Percentiles rank a stretch among this genome's conserved stretches.
These are phyloP conservation scores for Aspergillus nidulans DNA, from an alignment of 495 filamentous ascomycete genomes.

Conservation along the genomic window DNA sequence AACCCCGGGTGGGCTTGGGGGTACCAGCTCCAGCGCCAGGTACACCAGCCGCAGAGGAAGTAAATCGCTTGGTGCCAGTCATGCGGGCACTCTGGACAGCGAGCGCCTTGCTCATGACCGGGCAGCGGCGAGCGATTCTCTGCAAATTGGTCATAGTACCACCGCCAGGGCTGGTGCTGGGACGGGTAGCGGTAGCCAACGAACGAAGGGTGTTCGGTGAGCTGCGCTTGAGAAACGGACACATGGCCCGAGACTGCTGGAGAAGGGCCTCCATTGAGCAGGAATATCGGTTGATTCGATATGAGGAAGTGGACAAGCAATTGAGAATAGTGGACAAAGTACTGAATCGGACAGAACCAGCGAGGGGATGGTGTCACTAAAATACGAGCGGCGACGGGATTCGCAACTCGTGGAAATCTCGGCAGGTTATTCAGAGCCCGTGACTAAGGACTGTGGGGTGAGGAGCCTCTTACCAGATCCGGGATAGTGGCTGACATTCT, in stretches of 20 bases:
- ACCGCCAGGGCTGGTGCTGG: constrained; percentile 67
- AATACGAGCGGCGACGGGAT: constrained; percentile 2
- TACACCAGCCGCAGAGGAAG: constrained; percentile 36
- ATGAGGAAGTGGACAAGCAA: constrained; percentile 1
- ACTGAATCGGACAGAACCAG: background rate
- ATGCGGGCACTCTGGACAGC: constrained; percentile 75
- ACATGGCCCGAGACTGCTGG: constrained; percentile 90
- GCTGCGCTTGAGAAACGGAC: constrained; percentile 93
- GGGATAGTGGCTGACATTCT: background rate
- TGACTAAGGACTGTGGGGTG: constrained; percentile 1
- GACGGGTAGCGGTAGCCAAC: constrained; percentile 74
- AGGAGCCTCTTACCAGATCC: background rate
- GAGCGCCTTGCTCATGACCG: constrained; percentile 96
- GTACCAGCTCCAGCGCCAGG: constrained; percentile 24
- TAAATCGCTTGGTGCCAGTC: constrained; percentile 42
- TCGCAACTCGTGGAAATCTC: constrained; percentile 2
- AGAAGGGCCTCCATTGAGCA: constrained; percentile 82
- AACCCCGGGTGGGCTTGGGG: constrained; percentile 28
- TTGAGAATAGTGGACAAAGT: background rate
- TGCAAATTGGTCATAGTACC: constrained; percentile 97
- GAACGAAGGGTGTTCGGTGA: constrained; percentile 84
- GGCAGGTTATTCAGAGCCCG: background rate
- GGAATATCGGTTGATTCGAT: constrained; percentile 11
- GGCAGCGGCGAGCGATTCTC: constrained; percentile 89
- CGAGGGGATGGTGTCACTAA: background rate